Percentiles rank a stretch among this genome's conserved stretches.
These are phyloP conservation scores for Pichia sp. DNA, from an alignment of 1,139 yeast genomes.

Conservation along the genomic window DNA sequence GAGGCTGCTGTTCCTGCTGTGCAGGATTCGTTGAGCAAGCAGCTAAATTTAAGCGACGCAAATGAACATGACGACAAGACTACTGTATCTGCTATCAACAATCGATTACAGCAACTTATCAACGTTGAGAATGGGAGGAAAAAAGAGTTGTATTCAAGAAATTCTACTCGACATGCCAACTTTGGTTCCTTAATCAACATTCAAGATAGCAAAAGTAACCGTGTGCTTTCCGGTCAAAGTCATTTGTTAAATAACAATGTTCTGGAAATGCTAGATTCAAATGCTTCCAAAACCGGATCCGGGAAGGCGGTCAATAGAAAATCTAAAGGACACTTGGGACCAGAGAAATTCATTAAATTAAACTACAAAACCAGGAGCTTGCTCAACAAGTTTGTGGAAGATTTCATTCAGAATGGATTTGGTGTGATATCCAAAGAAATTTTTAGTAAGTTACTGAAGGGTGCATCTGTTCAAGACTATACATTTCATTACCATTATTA, in stretches of 20 bases:
- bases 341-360: neutral
- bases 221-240: slow-evolving; percentile 73
- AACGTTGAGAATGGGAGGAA: slow-evolving; percentile 44
- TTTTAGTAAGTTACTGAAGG: slow-evolving; percentile 1
- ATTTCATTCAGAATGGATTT: slow-evolving; percentile 72
- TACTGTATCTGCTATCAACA: slow-evolving; percentile 3
- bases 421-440: slow-evolving; percentile 54
- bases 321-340: neutral
- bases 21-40: slow-evolving; percentile 1
- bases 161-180: slow-evolving; percentile 78
- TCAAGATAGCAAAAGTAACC: slow-evolving; percentile 46
- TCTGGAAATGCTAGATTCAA: slow-evolving; percentile 42
- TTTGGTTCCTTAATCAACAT: slow-evolving; percentile 84
- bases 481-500: slow-evolving; percentile 45
- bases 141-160: slow-evolving; percentile 51
- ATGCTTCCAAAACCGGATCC: slow-evolving; percentile 28
- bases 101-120: slow-evolving; percentile 5
- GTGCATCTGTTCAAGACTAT: slow-evolving; percentile 27
- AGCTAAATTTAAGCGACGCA: slow-evolving; percentile 6
- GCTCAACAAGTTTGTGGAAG: slow-evolving; percentile 46
- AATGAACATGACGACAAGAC: neutral
- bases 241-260: slow-evolving; percentile 22
- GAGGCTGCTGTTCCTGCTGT: neutral
- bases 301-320: slow-evolving; percentile 5
- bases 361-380: slow-evolving; percentile 7